Conservation (phyloP, 352 stramenopile genomes). For the Blastocystis sp. region DNA sequence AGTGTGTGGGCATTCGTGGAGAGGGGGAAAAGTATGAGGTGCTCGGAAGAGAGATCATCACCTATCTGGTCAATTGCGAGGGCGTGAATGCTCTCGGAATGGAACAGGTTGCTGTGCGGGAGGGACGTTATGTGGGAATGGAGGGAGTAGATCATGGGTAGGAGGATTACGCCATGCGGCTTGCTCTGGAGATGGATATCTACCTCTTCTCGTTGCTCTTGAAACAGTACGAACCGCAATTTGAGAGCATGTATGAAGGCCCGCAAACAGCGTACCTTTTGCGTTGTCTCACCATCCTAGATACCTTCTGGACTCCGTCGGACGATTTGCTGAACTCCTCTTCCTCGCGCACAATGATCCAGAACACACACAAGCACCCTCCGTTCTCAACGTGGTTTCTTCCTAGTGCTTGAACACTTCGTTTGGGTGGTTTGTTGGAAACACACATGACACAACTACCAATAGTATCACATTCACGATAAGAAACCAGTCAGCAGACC, state of each 20-base stretch:
- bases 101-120: not conserved
- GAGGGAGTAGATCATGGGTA: not conserved
- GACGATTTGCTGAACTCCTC: constrained; percentile 7
- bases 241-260: not conserved
- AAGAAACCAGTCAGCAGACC: not conserved
- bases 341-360: not conserved
- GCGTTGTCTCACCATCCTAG: not conserved
- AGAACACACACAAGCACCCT: not conserved
- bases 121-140: not conserved
- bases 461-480: not conserved
- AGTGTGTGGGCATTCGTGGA: too few relatives aligned
- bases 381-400: constrained; percentile 31
- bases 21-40: not conserved
- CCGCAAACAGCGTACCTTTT: not conserved
- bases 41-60: not conserved
- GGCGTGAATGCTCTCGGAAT: not conserved
- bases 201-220: constrained; percentile 20
- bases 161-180: not conserved
- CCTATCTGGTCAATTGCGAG: not conserved
- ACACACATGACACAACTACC: not conserved
- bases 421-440: not conserved
- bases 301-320: constrained; percentile 22
- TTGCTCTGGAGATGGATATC: not conserved
- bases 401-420: constrained; percentile 1
- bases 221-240: not conserved